Base-by-base conservation (phyloP, 2,329 filamentous ascomycete species). In the Fusarium cicatricum region DNA sequence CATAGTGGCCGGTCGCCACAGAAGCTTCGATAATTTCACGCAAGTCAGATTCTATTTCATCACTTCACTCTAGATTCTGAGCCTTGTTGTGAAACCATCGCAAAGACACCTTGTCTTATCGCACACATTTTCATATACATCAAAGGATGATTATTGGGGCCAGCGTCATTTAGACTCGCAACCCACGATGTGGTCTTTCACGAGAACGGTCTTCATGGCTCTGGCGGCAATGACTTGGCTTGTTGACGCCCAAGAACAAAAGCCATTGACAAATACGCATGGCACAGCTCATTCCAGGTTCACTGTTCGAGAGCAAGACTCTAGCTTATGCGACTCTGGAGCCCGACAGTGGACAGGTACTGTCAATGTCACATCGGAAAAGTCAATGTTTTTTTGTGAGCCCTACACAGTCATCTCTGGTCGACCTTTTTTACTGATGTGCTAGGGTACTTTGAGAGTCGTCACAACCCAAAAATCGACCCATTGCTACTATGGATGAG, bases 401-500 rank as follows among this genome's bases (percentile, higher is more conserved):
- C 7, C 2, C 3, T n/a, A 17, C 12, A 26, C 11, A 2, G 9
- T 26, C 23, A 26, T 2, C 1, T 12, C 5, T 5, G 2, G 26
- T 1, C 3, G 5, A 32, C 2, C 6, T 2, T 3, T 4, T 2
- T 2, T 3, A 12, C 21, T 60, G 3, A 60, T 12, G 0, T 0
- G 2, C 0, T 1, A 64, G 60, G 60, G 60, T 64, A 62, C 1
- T 64, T 64, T 14, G 52, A 64, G 7, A 64, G 60, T 4, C 57
- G 60, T 0, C 40, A 58, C 3, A 37, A 48, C 1, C 60, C 60
- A 4, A 39, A 55, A 15, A 64, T 38, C 1, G 60, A 61, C 8
- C 60, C 60, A 6, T 34, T 64, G 7, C 1, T 64, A 14, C 10
- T 64, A 29, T 64, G 60, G 57, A 64, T 64, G 60, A 64, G 60